Evolutionary conservation across 495 filamentous ascomycete genomes (phyloP), one percentile per base, ranked within the genome.

Genomic region (Cercophora samala): DNA sequence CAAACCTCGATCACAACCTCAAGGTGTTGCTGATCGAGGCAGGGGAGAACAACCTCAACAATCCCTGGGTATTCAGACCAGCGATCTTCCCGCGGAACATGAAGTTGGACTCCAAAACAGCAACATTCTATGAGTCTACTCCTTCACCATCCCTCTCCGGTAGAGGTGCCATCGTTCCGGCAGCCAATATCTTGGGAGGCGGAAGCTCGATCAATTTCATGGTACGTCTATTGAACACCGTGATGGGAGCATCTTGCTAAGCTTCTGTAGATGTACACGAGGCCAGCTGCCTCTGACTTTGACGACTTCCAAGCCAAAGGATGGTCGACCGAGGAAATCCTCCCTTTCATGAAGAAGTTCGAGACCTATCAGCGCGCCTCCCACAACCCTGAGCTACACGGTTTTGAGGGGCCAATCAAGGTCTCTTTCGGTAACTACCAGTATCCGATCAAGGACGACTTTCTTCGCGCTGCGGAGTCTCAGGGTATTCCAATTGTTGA

Each of bases 181-280:
- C 90, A 74, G 91, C 90, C 29, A 87, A 93, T 67, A 81, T 95
- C 51, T 81, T 93, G 2, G 91, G 91, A 8, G 91, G 90, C 29
- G 91, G 91, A 26, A 91, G 89, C 11, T 90, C 87, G 13, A 91
- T 93, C 80, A 93, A 94, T 73, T 92, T 93, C 73, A 89, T 93
- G 87, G 87, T 89, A 67, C 0, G 64, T 8, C 1, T 21, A n/a
- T 8, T 8, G 26, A 29, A 26, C 18, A 6, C 13, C 22, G 17
- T 60, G 58, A 26, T 18, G 58, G 21, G 15, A 1, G 8, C 63
- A 51, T 15, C 1, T 26, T 51, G 60, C 13, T 29, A 8, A 53
- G 19, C 24, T 0, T 5, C n/a, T 2, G 22, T 55, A 90, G 89
- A 94, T 93, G 90, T 94, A 93, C 80, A 93, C 91, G 53, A 81